Evolutionary conservation across 1,139 yeast species (phyloP).

Genomic region (Suhomyces guaymorum): DNA sequence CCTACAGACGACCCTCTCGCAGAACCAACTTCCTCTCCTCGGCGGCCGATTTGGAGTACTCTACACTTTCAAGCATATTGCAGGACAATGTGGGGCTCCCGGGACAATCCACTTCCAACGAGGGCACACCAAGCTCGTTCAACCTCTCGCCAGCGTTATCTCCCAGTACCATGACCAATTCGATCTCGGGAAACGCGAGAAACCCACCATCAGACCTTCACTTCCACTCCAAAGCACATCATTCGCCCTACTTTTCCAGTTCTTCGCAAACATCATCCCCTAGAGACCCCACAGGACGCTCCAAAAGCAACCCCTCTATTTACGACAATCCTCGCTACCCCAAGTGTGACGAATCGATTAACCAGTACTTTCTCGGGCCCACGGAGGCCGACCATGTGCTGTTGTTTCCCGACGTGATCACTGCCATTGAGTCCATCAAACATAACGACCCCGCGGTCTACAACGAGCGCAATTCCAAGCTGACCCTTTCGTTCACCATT

Average conservation of each 20-base stretch:
- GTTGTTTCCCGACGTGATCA: slow-evolving; percentile 57
- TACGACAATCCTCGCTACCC: slow-evolving; percentile 14
- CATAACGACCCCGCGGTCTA: slow-evolving; percentile 43
- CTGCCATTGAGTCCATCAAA: slow-evolving; percentile 47
- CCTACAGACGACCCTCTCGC: slow-evolving; percentile 10
- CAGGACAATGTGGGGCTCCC: slow-evolving; percentile 48
- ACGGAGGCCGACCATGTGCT: slow-evolving; percentile 34
- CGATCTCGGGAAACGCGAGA: slow-evolving; percentile 6
- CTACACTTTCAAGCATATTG: slow-evolving; percentile 72
- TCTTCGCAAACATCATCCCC: slow-evolving; percentile 13
- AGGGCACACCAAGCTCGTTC: slow-evolving; percentile 44
- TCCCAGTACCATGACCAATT: slow-evolving; percentile 26
- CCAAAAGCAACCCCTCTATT: slow-evolving; percentile 5
- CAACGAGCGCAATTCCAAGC: slow-evolving; percentile 40
- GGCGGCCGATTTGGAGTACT: slow-evolving; percentile 80
- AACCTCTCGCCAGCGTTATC: slow-evolving; percentile 41
- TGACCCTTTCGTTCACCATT: slow-evolving; percentile 56
- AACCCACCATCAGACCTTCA: slow-evolving; percentile 3
- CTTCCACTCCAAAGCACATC: slow-evolving; percentile 7
- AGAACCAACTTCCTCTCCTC: slow-evolving; percentile 59
- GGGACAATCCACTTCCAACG: slow-evolving; percentile 37
- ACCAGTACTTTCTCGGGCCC: slow-evolving; percentile 61
- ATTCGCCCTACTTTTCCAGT: slow-evolving; percentile 11
- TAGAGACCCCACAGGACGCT: slow-evolving; percentile 3
- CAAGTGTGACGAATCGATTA: slow-evolving; percentile 50